These are phyloP conservation scores for Phialophora macrospora DNA, from an alignment of 2,329 filamentous ascomycete species.

Conservation along the genomic window DNA sequence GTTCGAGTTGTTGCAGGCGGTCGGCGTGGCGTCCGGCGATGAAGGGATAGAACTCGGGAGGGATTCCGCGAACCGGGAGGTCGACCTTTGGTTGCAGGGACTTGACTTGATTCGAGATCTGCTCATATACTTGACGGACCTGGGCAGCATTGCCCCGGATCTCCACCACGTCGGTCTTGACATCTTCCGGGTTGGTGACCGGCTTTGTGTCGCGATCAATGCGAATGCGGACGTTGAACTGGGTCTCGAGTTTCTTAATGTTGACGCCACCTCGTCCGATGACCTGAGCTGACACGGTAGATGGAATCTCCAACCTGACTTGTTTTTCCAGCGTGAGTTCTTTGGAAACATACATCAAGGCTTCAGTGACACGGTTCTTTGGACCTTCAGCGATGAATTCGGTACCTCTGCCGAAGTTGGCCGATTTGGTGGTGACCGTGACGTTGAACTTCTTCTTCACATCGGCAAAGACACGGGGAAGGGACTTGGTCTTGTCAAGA, in stretches of 20 bases:
- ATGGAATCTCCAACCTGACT: conserved; percentile 78
- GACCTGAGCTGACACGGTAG: conserved; percentile 82
- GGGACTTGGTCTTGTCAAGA: conserved; percentile 76
- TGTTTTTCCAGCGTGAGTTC: conserved; percentile 82
- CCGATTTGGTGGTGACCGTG: conserved; percentile 72
- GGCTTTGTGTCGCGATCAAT: conserved; percentile 72
- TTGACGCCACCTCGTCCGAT: conserved; percentile 90
- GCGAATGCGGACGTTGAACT: conserved; percentile 87
- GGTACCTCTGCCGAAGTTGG: conserved; percentile 71
- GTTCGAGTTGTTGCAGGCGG: conserved; percentile 69
- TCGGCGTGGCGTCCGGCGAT: conserved; percentile 79
- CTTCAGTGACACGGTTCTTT: conserved; percentile 80
- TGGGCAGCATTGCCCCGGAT: conserved; percentile 92
- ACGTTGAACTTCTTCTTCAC: conserved; percentile 92
- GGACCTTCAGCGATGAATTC: conserved; percentile 86
- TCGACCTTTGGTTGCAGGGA: conserved; percentile 83
- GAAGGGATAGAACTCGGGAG: conserved; percentile 93
- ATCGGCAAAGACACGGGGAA: conserved; percentile 83
- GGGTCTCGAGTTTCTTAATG: conserved; percentile 87
- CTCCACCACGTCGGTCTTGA: conserved; percentile 76
- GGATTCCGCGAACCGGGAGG: conserved; percentile 80
- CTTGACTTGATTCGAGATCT: conserved; percentile 84
- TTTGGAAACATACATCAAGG: conserved; percentile 84
- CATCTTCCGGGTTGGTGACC: conserved; percentile 71
- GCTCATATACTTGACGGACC: conserved; percentile 78